Conservation (phyloP, 257 asterid species). For the Perilla frutescens region DNA sequence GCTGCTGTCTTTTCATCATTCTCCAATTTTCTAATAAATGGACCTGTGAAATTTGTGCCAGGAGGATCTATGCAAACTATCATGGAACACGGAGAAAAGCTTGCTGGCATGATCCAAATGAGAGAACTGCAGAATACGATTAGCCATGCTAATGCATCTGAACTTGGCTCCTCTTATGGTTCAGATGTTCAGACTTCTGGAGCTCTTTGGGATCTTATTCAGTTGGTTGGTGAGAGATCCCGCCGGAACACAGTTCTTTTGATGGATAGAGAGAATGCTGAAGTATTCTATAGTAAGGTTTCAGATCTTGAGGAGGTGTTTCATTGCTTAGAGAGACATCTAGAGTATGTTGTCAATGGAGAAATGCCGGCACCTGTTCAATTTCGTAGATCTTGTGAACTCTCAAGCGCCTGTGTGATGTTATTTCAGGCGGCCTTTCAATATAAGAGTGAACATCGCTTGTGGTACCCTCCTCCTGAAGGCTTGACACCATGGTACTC, state of each 20-base stretch:
- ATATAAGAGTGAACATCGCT: constrained; percentile 71
- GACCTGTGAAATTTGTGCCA: constrained; percentile 44
- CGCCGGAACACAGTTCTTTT: constrained; percentile 87
- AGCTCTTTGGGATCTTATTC: constrained; percentile 97
- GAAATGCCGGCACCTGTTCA: constrained; percentile 66
- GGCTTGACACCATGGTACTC: constrained; percentile 94
- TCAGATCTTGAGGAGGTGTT: constrained; percentile 88
- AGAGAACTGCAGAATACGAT: constrained; percentile 74
- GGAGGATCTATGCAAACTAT: constrained; percentile 83
- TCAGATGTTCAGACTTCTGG: constrained; percentile 69
- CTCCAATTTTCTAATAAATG: constrained; percentile 17
- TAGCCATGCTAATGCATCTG: constrained; percentile 65
- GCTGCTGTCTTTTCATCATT: constrained; percentile 22
- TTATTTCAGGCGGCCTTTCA: constrained; percentile 68
- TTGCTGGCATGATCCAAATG: constrained; percentile 81
- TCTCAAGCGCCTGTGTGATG: constrained; percentile 79
- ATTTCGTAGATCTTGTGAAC: constrained; percentile 80
- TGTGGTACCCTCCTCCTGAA: constrained; percentile 90
- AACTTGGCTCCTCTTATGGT: constrained; percentile 53
- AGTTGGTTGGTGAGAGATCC: constrained; percentile 89
- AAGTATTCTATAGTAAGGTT: constrained; percentile 93
- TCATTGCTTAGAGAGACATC: constrained; percentile 80
- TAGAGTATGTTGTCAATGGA: constrained; percentile 55
- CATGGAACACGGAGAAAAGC: constrained; percentile 96
- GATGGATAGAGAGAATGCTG: constrained; percentile 99